Base-by-base conservation (phyloP, 2,329 filamentous ascomycete species). In the Fusarium mundagurra region DNA sequence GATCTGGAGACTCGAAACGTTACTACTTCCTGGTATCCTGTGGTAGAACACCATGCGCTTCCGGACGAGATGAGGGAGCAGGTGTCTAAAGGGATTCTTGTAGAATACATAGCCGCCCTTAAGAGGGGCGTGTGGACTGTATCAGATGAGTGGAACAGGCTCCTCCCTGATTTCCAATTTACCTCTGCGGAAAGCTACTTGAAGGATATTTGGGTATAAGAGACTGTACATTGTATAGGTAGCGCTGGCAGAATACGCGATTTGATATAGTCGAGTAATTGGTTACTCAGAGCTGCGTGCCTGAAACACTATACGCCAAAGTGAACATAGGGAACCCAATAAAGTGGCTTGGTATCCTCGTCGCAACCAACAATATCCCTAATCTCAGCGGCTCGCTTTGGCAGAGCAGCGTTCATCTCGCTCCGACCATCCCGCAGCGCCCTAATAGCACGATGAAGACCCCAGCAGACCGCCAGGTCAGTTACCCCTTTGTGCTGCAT, bases 371-470 rank as follows among this genome's bases (percentile, higher is more conserved):
- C 12, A 20, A 45, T 20, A 27, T 45, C 24, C 24, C 44, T 45
- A 9, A 20, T 27, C 12, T 45, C 24, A 5, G 4, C 22, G 0
- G 14, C 41, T 17, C 10, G n/a, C 1, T 6, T 20, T 1, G 44
- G 5, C 5, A 27, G 0, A 6, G 17, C 17, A 20, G 17, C 5
- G 20, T 45, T 27, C 8, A 45, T 45, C 17, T 27, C 24, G 8
- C 6, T 27, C 12, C 24, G 44, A 14, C 45, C 20, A 3, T 31
- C 20, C 9, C 45, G 20, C 9, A 48, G 20, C 1, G 45, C 27
- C 45, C 20, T 29, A 4, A n/a, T 14, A 48, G 45, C 27, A 8
- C 27, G 27, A 17, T 48, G 27, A 3, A 48, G 13, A 1, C 27
- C 27, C 6, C 6, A 7, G 7, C 27, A 48, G 27, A 48, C 29